Percentiles rank a stretch among this genome's conserved stretches.
Conservation (phyloP, 768 basidiomycete species). For the Chalciporus chontae region DNA sequence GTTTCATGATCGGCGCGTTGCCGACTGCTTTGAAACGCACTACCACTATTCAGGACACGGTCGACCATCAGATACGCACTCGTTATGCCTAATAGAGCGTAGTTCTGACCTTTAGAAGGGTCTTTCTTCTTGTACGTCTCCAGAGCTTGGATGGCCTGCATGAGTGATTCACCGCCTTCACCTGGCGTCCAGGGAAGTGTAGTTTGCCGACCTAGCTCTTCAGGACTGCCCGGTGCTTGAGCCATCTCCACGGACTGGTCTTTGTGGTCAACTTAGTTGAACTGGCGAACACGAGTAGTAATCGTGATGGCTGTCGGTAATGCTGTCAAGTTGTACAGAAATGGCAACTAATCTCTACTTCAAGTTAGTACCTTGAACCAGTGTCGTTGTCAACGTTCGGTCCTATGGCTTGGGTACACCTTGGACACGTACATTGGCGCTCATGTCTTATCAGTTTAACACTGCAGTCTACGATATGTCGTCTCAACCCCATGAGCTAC, state of each 20-base stretch:
- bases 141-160: constrained; percentile 65
- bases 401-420: too few species aligned
- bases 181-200: constrained; percentile 32
- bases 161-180: constrained; percentile 29
- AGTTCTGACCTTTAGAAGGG: constrained; percentile 59
- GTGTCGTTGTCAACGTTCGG: too few species aligned
- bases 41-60: constrained; percentile 55
- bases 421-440: too few species aligned
- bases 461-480: too few species aligned
- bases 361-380: too few species aligned
- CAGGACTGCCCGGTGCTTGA: constrained; percentile 31
- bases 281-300: not conserved
- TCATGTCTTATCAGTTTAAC: too few species aligned
- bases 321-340: constrained; percentile 8
- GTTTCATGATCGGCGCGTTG: constrained; percentile 98
- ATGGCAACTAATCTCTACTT: too few species aligned
- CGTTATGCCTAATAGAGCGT: not conserved
- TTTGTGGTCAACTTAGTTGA: constrained; percentile 1
- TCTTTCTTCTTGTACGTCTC: constrained; percentile 89
- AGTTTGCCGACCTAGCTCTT: constrained; percentile 31
- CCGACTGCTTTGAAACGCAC: constrained; percentile 98
- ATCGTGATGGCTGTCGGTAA: not conserved
- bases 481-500: too few species aligned
- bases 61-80: not conserved
- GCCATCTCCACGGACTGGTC: constrained; percentile 20